Evolutionary conservation across 2,329 filamentous ascomycete species (phyloP).

Genomic region (Atkinsonella texensis): DNA sequence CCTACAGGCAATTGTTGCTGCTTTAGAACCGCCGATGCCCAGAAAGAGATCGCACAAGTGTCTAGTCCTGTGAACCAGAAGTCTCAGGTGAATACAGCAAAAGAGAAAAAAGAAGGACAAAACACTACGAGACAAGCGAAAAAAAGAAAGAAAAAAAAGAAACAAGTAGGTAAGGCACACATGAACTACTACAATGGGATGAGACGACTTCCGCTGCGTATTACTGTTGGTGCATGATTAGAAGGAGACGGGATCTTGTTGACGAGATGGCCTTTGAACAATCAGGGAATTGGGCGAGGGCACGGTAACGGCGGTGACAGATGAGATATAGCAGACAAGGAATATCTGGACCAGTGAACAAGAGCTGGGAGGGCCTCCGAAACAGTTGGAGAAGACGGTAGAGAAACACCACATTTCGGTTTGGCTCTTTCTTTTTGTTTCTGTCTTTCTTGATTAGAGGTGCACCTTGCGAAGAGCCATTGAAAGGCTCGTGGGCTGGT

Average conservation of each 20-base stretch:
- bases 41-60: slow-evolving; percentile 69
- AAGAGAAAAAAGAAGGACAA: slow-evolving; percentile 6
- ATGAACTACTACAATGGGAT: slow-evolving; percentile 4
- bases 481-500: neutral
- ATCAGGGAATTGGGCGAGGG: neutral
- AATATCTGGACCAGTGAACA: neutral
- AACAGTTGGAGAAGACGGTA: neutral
- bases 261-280: slow-evolving; percentile 6
- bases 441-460: slow-evolving; percentile 5
- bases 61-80: slow-evolving; percentile 45
- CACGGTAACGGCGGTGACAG: neutral
- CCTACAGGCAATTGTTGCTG: slow-evolving; percentile 79
- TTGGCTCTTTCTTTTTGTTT: slow-evolving; percentile 1
- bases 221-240: slow-evolving; percentile 6
- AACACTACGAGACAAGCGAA: neutral
- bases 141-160: too few species aligned
- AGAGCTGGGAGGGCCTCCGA: neutral
- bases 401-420: neutral
- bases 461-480: slow-evolving; percentile 2
- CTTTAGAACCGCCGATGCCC: slow-evolving; percentile 72
- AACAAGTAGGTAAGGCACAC: neutral
- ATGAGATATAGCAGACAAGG: neutral
- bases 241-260: slow-evolving; percentile 3
- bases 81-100: neutral
- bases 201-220: slow-evolving; percentile 3